Conservation (phyloP, 2,329 filamentous ascomycete species). For the Stemphylium beticola region DNA sequence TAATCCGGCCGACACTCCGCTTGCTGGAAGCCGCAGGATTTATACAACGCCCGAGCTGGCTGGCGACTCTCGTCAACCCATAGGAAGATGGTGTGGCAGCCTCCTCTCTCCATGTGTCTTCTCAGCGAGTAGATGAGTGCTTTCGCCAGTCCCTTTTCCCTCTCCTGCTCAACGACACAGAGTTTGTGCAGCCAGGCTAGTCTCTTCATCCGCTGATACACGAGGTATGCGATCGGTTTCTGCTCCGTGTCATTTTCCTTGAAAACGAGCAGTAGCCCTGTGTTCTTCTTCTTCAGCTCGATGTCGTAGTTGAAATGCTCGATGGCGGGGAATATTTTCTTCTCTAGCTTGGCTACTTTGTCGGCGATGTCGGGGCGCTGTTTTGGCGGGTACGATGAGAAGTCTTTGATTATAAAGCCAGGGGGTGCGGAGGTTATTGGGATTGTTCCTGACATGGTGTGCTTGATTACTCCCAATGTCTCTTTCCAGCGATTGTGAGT, state of each 20-base stretch:
- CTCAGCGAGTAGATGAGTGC: conserved; percentile 54
- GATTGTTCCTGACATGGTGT: conserved; percentile 9
- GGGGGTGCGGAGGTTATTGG: neutral
- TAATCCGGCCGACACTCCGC: conserved; percentile 56
- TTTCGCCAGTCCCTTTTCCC: conserved; percentile 55
- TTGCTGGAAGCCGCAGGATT: conserved; percentile 54
- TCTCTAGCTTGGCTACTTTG: conserved; percentile 50
- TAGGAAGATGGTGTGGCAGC: conserved; percentile 56
- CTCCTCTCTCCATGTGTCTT: conserved; percentile 52
- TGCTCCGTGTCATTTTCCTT: conserved; percentile 17
- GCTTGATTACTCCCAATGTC: too few relatives aligned
- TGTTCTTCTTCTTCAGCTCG: conserved; percentile 59
- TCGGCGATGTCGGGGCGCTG: conserved; percentile 24
- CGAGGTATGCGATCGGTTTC: conserved; percentile 52
- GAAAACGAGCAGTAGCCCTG: conserved; percentile 49
- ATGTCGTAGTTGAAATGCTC: conserved; percentile 58
- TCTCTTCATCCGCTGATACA: conserved; percentile 33
- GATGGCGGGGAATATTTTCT: conserved; percentile 58
- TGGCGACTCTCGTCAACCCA: conserved; percentile 59
- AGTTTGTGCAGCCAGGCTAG: conserved; percentile 59
- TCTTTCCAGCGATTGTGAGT: too few relatives aligned
- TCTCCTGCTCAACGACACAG: conserved; percentile 55
- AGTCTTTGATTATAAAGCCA: conserved; percentile 20
- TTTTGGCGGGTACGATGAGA: conserved; percentile 26
- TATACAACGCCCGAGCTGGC: conserved; percentile 55